phyloP scores from a whole-genome alignment of 2,329 filamentous ascomycete genomes.

The Neonectria sp. region DNA sequence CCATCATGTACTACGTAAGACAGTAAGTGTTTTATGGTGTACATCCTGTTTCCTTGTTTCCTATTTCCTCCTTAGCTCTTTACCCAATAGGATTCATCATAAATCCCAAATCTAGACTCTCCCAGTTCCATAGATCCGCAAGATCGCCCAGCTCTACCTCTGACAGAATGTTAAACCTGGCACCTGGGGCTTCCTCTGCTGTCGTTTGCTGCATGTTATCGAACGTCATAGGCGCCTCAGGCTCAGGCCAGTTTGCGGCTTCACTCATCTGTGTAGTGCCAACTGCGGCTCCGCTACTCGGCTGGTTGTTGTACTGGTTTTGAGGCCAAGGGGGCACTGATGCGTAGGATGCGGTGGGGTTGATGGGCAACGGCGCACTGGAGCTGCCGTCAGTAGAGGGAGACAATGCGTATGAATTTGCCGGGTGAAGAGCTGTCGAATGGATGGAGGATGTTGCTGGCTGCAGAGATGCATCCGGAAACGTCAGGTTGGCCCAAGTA shows the following conservation, averaged over 20 bases:
- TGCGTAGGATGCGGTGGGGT: neutral
- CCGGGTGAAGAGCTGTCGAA: neutral
- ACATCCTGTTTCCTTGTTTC: neutral
- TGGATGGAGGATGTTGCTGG: neutral
- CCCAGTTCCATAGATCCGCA: slow-evolving; percentile 21
- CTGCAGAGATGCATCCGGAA: neutral
- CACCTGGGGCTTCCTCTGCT: neutral
- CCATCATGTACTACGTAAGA: neutral
- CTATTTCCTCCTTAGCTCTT: neutral
- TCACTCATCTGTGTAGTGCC: neutral
- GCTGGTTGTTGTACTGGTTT: neutral
- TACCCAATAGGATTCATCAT: neutral
- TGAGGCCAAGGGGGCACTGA: slow-evolving; percentile 3
- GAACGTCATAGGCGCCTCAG: neutral
- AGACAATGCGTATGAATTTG: neutral
- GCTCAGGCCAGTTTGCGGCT: neutral
- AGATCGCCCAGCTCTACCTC: slow-evolving; percentile 16
- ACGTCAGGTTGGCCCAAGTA: neutral
- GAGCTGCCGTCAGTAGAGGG: neutral
- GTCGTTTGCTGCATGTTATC: neutral
- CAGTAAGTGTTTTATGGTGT: neutral
- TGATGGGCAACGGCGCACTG: neutral
- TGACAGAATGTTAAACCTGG: neutral
- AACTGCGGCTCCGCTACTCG: neutral
- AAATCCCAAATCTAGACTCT: slow-evolving; percentile 22